Conservation (phyloP, 1,284 basidiomycete genomes). For the Meira miltonrushii region DNA sequence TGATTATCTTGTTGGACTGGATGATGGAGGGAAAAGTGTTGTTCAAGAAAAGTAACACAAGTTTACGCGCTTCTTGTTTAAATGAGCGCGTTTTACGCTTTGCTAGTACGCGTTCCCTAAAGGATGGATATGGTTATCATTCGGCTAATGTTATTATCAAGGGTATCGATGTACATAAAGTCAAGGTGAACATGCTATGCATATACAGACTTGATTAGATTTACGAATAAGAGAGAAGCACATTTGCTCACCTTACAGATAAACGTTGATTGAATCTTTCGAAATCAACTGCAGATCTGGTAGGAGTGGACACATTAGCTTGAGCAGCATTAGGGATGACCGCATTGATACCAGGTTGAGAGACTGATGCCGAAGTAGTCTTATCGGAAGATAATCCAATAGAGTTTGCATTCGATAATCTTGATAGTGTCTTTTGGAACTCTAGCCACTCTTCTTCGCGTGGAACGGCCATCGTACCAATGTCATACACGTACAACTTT, state of each 20-base stretch:
- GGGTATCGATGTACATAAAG: too few species aligned
- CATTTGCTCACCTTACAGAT: neutral
- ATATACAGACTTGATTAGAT: too few species aligned
- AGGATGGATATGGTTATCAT: too few species aligned
- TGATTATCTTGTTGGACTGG: too few species aligned
- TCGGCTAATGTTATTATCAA: too few species aligned
- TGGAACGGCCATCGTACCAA: constrained; percentile 17
- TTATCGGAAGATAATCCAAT: neutral
- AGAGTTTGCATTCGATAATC: neutral
- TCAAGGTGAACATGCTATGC: too few species aligned
- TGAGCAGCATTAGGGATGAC: neutral
- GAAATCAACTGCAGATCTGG: neutral
- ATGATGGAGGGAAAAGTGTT: too few species aligned
- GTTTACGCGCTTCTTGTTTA: too few species aligned
- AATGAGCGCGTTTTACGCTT: too few species aligned
- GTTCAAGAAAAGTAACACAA: too few species aligned
- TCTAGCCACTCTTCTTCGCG: constrained; percentile 31
- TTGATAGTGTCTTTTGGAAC: constrained; percentile 29
- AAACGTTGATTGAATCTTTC: neutral
- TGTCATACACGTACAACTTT: constrained; percentile 77
- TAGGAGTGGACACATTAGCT: neutral
- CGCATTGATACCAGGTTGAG: neutral
- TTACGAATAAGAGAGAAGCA: too few species aligned
- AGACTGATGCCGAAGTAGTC: neutral
- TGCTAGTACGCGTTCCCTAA: too few species aligned